Evolutionary conservation across 768 basidiomycete species (phyloP).

Genomic region (Xerocomellus dryophilus): DNA sequence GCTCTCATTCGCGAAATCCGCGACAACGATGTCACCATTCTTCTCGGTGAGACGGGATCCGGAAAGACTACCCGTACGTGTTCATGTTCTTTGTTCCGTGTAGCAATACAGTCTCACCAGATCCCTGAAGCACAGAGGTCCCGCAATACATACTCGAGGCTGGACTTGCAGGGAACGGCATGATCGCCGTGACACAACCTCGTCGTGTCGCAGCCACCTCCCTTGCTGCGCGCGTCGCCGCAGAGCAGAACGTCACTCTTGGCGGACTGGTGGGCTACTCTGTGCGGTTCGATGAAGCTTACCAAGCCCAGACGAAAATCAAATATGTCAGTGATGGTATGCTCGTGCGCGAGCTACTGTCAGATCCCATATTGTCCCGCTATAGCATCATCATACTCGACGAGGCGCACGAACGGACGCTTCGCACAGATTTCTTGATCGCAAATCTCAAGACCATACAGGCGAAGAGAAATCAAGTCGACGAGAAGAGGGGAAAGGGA

Average conservation of each 20-base stretch:
- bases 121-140: constrained; percentile 63
- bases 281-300: constrained; percentile 90
- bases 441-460: constrained; percentile 86
- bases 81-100: background rate
- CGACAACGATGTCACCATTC: constrained; percentile 79
- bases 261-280: constrained; percentile 89
- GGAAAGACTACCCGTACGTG: constrained; percentile 96
- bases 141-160: constrained; percentile 93
- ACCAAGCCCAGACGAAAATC: constrained; percentile 70
- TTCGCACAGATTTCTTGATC: constrained; percentile 92
- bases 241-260: constrained; percentile 69
- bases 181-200: constrained; percentile 93
- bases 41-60: constrained; percentile 96
- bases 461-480: constrained; percentile 51
- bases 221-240: constrained; percentile 86
- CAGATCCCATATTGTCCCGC: constrained; percentile 67
- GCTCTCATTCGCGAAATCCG: constrained; percentile 69
- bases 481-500: constrained; percentile 45
- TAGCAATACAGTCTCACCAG: constrained; percentile 18
- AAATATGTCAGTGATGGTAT: constrained; percentile 99
- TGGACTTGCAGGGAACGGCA: constrained; percentile 63
- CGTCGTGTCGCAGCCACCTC: constrained; percentile 93
- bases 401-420: constrained; percentile 94
- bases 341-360: constrained; percentile 89
- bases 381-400: constrained; percentile 93